Evolutionary conservation across 768 basidiomycete species (phyloP).

Genomic region (Symmetrospora coprosmae): DNA sequence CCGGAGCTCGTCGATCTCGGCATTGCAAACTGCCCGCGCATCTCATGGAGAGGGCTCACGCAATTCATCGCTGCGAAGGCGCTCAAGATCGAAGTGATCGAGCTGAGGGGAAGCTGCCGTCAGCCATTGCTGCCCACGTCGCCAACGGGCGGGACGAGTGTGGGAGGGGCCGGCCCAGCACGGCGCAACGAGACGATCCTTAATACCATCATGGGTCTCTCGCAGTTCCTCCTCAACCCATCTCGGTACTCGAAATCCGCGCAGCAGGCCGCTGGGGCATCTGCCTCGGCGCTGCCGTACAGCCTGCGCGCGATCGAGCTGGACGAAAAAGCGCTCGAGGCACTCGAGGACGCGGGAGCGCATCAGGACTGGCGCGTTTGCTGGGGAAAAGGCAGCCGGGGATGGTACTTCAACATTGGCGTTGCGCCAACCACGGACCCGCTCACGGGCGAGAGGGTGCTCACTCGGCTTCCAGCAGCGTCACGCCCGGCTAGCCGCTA

Average conservation of each 20-base stretch:
- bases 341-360: slow-evolving; percentile 59
- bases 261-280: too few species aligned
- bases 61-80: slow-evolving; percentile 57
- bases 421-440: slow-evolving; percentile 37
- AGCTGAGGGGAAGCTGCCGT: slow-evolving; percentile 53
- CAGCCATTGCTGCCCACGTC: slow-evolving; percentile 43
- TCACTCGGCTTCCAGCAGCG: background rate
- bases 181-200: slow-evolving; percentile 56
- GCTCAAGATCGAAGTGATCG: slow-evolving; percentile 67
- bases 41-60: slow-evolving; percentile 53
- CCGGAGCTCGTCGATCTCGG: slow-evolving; percentile 69
- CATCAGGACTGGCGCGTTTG: slow-evolving; percentile 64
- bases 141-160: slow-evolving; percentile 41
- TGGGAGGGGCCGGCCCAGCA: too few species aligned
- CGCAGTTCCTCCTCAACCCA: slow-evolving; percentile 64
- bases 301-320: slow-evolving; percentile 82
- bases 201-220: slow-evolving; percentile 43
- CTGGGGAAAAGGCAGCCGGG: slow-evolving; percentile 59
- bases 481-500: background rate
- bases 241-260: slow-evolving; percentile 48
- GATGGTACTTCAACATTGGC: slow-evolving; percentile 39
- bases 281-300: too few species aligned
- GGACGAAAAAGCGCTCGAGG: slow-evolving; percentile 53
- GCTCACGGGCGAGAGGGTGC: background rate
- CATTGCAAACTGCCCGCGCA: slow-evolving; percentile 64